Conservation (phyloP, 768 basidiomycete genomes). For the Boletus subparvulus region DNA sequence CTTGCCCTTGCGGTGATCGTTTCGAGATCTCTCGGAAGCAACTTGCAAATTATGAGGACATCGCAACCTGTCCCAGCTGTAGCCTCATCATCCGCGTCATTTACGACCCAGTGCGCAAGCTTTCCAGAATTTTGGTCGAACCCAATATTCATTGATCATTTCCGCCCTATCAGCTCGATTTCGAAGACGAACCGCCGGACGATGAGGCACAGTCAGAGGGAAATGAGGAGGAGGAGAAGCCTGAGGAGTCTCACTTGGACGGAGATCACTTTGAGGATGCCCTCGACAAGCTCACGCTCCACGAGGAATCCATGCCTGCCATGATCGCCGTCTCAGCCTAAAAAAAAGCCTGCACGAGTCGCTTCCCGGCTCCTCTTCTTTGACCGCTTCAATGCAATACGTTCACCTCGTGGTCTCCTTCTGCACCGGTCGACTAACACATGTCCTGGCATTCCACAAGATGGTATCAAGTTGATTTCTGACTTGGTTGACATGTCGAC, state of each 20-base stretch:
- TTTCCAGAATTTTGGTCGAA: background rate
- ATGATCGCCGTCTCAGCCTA: constrained; percentile 21
- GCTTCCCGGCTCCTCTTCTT: background rate
- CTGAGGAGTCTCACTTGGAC: constrained; percentile 38
- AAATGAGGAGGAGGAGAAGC: constrained; percentile 36
- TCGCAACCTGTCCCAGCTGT: constrained; percentile 95
- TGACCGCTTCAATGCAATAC: no score
- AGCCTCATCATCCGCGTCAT: constrained; percentile 90
- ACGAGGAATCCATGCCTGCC: constrained; percentile 9
- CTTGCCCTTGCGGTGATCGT: constrained; percentile 96
- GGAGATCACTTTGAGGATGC: constrained; percentile 62
- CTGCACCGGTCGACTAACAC: background rate
- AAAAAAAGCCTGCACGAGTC: background rate
- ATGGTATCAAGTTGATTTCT: background rate
- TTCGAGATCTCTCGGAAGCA: constrained; percentile 92
- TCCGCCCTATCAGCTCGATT: constrained; percentile 62
- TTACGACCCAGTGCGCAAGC: constrained; percentile 82
- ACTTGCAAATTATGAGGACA: constrained; percentile 86
- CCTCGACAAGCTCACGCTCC: constrained; percentile 53
- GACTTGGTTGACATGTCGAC: background rate
- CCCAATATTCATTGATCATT: constrained; percentile 1
- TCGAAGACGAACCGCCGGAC: constrained; percentile 72
- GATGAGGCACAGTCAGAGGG: constrained; percentile 36
- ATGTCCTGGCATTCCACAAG: background rate
- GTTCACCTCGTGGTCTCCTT: background rate